Conservation (phyloP, 1,284 basidiomycete genomes). For the Apiotrichum laibachii region DNA sequence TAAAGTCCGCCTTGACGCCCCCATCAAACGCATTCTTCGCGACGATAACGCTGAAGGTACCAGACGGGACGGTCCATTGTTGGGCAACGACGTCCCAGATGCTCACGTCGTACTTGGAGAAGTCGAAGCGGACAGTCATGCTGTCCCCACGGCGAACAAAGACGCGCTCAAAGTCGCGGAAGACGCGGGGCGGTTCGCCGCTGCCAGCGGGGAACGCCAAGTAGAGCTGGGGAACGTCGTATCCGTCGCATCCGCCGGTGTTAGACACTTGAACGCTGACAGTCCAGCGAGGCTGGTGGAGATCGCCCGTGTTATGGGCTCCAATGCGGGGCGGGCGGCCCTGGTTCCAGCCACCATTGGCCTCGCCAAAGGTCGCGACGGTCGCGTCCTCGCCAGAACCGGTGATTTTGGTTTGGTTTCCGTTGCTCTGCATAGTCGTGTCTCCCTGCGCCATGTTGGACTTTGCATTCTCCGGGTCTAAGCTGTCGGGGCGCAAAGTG, state of each 20-base stretch:
- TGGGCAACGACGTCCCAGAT: constrained; percentile 51
- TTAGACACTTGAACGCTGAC: constrained; percentile 53
- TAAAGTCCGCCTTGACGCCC: constrained; percentile 17
- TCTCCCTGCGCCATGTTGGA: neutral
- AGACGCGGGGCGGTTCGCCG: constrained; percentile 50
- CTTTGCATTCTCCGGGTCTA: neutral
- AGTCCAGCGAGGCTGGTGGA: constrained; percentile 24
- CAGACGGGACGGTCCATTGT: constrained; percentile 49
- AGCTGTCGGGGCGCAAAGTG: neutral
- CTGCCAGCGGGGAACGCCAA: constrained; percentile 46
- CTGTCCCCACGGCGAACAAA: constrained; percentile 43
- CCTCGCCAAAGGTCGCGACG: neutral
- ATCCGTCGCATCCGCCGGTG: constrained; percentile 49
- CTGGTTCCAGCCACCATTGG: neutral
- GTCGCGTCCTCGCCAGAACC: neutral
- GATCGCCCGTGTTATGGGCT: neutral
- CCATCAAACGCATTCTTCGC: constrained; percentile 21
- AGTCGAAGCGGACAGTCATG: constrained; percentile 40
- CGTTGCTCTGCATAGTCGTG: neutral
- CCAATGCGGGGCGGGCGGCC: neutral
- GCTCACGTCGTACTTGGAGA: constrained; percentile 50
- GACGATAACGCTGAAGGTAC: constrained; percentile 44
- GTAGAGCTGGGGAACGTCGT: constrained; percentile 52
- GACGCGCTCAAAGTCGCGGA: constrained; percentile 47
- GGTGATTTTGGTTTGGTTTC: neutral